Evolutionary conservation across 1,284 basidiomycete species (phyloP), one percentile per base, ranked within the genome.

Genomic region (Takashimella koratensis): DNA sequence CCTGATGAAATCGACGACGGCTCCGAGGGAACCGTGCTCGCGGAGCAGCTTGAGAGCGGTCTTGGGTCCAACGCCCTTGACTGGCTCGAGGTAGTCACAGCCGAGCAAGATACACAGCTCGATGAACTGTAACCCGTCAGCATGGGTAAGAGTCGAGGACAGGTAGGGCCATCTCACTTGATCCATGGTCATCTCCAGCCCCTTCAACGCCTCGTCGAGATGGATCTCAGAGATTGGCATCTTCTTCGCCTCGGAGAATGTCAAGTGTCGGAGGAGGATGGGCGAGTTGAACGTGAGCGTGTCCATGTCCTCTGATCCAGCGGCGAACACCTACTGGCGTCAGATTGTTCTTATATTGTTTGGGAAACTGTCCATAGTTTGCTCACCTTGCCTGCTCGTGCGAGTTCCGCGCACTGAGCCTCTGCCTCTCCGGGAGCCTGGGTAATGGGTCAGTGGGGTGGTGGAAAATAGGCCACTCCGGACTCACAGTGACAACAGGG

Each of bases 271-370:
- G 62, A 90, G 86, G 8, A 99, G 81, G 49, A 96, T 86, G 0
- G 95, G 94, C 1, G 95, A 80, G 63, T 84, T 82, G 79, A 99
- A 99, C 0, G 96, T 99, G 43, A 99, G 83, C 3, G 96, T 99
- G 68, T 98, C 96, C 96, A 99, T 99, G 73, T 99, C 96, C 77
- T 98, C 96, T 0, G 93, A 97, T 5, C 96, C 96, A 4, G 94
- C 94, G 0, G 90, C 96, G 68, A 88, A 98, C 20, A 97, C 90
- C 88, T 91, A 64, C 3, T 49, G 27, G 47, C 46, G 48, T 46
- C 26, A 50, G 43, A 10, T 8, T 24, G 40, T 8, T 1, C 27
- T 8, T 0, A 10, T n/a, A 21, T 21, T 26, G 4, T n/a, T 20
- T 8, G 4, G 23, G 20, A 26, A 52, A 70, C 60, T n/a, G n/a